A percentile compares a stretch with the other conserved stretches of the same genome.
Evolutionary conservation across 179 eudicot genomes (phyloP).

Genomic region (Amaranthus tricolor): DNA sequence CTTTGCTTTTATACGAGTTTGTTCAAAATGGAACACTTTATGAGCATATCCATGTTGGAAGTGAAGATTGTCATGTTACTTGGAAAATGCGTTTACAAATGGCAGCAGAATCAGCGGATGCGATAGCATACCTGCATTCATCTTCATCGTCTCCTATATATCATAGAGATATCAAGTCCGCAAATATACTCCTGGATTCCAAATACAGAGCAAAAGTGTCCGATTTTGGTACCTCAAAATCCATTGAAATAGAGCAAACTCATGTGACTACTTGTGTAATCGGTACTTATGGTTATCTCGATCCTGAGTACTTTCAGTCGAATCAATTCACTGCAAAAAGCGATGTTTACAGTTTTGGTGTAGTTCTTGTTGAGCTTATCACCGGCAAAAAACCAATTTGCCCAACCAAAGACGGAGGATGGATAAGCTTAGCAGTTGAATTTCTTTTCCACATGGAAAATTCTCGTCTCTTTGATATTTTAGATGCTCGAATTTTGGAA

Average conservation of each 20-base stretch:
- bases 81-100: constrained; percentile 12
- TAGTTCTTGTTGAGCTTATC: constrained; percentile 29
- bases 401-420: constrained; percentile 11
- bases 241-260: constrained; percentile 19
- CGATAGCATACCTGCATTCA: constrained; percentile 22
- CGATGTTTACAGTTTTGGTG: constrained; percentile 31
- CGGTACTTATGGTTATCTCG: constrained; percentile 24
- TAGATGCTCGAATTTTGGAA: constrained; percentile 11
- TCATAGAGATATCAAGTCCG: constrained; percentile 17
- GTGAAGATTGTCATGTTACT: constrained; percentile 16
- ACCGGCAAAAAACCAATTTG: constrained; percentile 26
- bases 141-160: constrained; percentile 12
- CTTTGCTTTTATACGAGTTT: constrained; percentile 10
- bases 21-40: background rate
- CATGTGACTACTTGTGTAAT: constrained; percentile 20
- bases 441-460: constrained; percentile 16
- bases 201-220: constrained; percentile 22
- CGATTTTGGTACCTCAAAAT: constrained; percentile 20
- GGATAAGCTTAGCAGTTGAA: constrained; percentile 24
- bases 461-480: constrained; percentile 3
- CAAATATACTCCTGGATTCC: constrained; percentile 22
- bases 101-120: constrained; percentile 20
- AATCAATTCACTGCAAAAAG: constrained; percentile 26
- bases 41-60: constrained; percentile 2
- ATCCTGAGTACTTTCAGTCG: constrained; percentile 23